A percentile compares a stretch with the other conserved stretches of the same genome.
Evolutionary conservation across 2,329 filamentous ascomycete species (phyloP).

Genomic region (Diaporthe vaccinii): DNA sequence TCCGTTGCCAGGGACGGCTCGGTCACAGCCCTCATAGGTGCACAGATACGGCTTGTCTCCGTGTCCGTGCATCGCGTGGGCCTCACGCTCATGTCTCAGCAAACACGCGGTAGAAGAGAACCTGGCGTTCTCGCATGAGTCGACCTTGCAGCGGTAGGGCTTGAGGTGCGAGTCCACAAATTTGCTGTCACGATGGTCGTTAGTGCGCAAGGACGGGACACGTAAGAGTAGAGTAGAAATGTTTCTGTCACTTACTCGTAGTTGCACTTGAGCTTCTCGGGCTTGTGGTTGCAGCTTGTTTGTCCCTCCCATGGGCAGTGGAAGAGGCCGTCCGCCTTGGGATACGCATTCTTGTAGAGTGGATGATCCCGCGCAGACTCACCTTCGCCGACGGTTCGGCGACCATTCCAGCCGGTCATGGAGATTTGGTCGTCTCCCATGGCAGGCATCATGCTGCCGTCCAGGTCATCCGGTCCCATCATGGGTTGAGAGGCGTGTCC

Average conservation of each 20-base stretch:
- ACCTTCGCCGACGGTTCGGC: slow-evolving; percentile 65
- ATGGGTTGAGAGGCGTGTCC: slow-evolving; percentile 48
- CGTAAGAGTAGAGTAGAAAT: background rate
- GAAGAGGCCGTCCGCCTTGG: slow-evolving; percentile 83
- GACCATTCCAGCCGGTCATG: slow-evolving; percentile 58
- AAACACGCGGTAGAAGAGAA: slow-evolving; percentile 97
- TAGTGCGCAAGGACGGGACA: slow-evolving; percentile 34
- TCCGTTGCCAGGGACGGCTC: slow-evolving; percentile 84
- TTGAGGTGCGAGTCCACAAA: slow-evolving; percentile 97
- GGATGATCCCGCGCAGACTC: slow-evolving; percentile 75
- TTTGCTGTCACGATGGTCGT: slow-evolving; percentile 73
- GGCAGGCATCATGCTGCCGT: slow-evolving; percentile 51
- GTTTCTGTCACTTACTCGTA: slow-evolving; percentile 84
- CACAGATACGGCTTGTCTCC: slow-evolving; percentile 94
- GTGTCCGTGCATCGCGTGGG: slow-evolving; percentile 95
- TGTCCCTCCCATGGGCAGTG: slow-evolving; percentile 90
- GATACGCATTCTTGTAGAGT: slow-evolving; percentile 77
- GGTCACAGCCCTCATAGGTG: slow-evolving; percentile 88
- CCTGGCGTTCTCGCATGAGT: slow-evolving; percentile 84
- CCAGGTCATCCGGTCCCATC: slow-evolving; percentile 54
- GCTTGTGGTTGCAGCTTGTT: slow-evolving; percentile 83
- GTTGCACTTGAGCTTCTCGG: slow-evolving; percentile 98
- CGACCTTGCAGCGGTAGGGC: slow-evolving; percentile 93
- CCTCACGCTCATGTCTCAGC: slow-evolving; percentile 94
- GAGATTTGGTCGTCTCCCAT: slow-evolving; percentile 54